Percentiles rank a stretch among this genome's conserved stretches.
phyloP scores from a whole-genome alignment of 2,329 filamentous ascomycete species.

The Claviceps sp. region DNA sequence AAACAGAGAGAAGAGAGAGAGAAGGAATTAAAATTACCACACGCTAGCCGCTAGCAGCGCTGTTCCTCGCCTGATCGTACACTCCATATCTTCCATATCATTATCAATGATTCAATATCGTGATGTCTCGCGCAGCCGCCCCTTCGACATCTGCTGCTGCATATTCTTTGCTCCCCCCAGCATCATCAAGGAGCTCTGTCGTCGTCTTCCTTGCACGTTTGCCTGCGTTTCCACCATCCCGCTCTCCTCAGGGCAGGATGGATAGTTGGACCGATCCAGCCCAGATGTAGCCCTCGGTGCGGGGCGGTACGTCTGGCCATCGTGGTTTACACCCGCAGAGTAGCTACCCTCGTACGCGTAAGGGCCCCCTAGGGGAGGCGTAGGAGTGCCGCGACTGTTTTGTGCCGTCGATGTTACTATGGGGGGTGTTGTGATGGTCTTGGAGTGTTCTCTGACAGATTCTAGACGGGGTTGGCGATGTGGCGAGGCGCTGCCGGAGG shows the following conservation, averaged over 20 bases:
- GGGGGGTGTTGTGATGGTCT: conserved; percentile 36
- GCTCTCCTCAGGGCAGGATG: conserved; percentile 14
- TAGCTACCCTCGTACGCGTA: conserved; percentile 34
- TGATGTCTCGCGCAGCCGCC: conserved; percentile 41
- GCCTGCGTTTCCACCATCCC: conserved; percentile 17
- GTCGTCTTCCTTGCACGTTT: conserved; percentile 24
- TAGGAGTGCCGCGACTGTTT: conserved; percentile 25
- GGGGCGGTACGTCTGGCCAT: conserved; percentile 10
- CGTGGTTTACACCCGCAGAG: conserved; percentile 14
- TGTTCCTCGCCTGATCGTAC: not conserved
- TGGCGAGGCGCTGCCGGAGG: conserved; percentile 34
- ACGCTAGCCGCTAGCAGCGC: not conserved
- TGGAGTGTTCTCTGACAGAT: conserved; percentile 14
- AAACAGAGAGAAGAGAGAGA: not conserved
- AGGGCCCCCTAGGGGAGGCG: conserved; percentile 26
- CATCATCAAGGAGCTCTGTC: conserved; percentile 48
- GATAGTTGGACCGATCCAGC: conserved; percentile 26
- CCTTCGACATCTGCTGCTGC: conserved; percentile 37
- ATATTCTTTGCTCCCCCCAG: conserved; percentile 30
- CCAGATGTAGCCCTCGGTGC: conserved; percentile 15
- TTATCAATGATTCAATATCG: conserved; percentile 17
- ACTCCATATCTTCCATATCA: not conserved
- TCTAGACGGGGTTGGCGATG: conserved; percentile 32
- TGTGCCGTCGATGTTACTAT: conserved; percentile 20
- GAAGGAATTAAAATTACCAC: not conserved